Base-by-base conservation (phyloP, 1,284 basidiomycete species). In the Trametes versicolor region DNA sequence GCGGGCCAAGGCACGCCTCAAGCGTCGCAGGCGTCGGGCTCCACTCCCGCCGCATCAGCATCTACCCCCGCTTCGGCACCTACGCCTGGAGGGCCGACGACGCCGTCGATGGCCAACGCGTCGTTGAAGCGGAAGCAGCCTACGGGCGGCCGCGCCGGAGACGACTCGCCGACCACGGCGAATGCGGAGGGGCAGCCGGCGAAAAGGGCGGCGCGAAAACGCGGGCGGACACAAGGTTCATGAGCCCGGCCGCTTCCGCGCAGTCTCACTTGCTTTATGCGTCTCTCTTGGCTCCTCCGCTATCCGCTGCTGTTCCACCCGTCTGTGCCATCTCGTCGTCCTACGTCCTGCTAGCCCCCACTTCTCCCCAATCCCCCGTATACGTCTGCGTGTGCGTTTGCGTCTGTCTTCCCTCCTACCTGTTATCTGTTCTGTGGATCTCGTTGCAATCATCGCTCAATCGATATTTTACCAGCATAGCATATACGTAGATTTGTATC, bases 121-220 rank as follows among this genome's bases (percentile, higher is more conserved):
- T 81, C 85, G 49, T 77, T 91, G 71, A 93, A 93, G 78, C 84
- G 91, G 66, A 92, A 91, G 62, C 78, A 75, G 47, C 70, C 69
- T 12, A 59, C 64, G 19, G 56, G 58, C 27, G 50, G 63, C 63
- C 80, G 83, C 68, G 79, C 78, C 43, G 85, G 87, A 60, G 77
- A 82, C 41, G 79, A 83, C 32, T 85, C 87, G 32, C 85, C 88
- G 39, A 83, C 83, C 34, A 81, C 82, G 51, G 77, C 80, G 50
- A 80, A 78, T 56, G 73, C 79, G 61, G 85, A 84, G 63, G 79
- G 75, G 63, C 70, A 80, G 62, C 82, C 83, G 23, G 73, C 74
- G 49, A 88, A 91, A 78, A 84, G 85, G 67, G 49, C 68, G 43
- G 75, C 82, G 43, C 83, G 88, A 67, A 85, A 86, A 77, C 78